Base-by-base conservation (phyloP, 768 basidiomycete species). In the Rhodotorula babjevae region DNA sequence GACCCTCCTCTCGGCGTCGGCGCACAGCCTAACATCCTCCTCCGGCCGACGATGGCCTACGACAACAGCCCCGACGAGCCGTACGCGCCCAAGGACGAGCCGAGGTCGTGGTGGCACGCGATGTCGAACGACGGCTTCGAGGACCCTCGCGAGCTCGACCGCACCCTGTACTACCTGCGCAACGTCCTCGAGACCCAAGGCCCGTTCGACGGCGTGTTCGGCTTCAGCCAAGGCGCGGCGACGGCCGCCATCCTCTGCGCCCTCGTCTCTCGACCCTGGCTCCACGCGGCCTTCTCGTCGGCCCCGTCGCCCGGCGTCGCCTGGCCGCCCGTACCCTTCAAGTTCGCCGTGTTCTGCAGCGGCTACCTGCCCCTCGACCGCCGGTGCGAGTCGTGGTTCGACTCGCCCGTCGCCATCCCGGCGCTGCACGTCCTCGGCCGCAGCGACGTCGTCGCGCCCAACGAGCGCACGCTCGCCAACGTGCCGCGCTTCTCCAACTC, bases 161-260 rank as follows among this genome's bases (percentile, higher is more conserved):
- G 7, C 27, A n/a, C 58, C 2, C 29, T 69, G 25, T 2, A 3
- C 12, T 60, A 64, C 36, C 49, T 69, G 0, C 57, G 63, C 14
- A 4, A 19, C 1, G 29, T 64, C 0, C 33, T 63, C 2, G 63
- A 64, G 50, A 42, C 36, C 4, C 14, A 64, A 11, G 68, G 63
- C 11, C 62, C 68, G 4, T 60, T 69, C 29, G 68, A 69, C 57
- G 68, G 47, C 63, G 33, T 69, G 14, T 46, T 49, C 8, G 68
- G 62, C 2, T 69, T 69, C 58, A 44, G 36, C 4, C 47, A 50
- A n/a, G 68, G 68, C 23, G 56, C 57, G 0, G 63, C 62, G 0
- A 33, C 47, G 12, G 47, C 62, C 1, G 44, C 49, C 18, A 29
- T 69, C 40, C 33, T 70, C 18, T 11, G 29, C 25, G 63, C 58